Evolutionary conservation across 768 basidiomycete species (phyloP).

Genomic region (Hericium rajendrae): DNA sequence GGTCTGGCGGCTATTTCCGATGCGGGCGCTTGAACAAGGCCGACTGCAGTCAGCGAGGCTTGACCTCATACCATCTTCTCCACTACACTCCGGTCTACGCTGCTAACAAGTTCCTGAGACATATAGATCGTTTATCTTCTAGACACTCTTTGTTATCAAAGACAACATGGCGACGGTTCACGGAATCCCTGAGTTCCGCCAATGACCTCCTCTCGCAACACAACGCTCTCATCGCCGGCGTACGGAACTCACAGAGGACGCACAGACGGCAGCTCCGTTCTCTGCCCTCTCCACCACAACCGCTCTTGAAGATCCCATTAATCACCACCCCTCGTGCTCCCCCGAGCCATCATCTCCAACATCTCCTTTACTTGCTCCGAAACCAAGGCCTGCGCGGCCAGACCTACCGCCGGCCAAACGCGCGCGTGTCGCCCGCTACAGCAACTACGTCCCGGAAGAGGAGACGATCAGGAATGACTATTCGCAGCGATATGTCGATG

Average conservation of each 20-base stretch:
- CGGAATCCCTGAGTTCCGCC: constrained; percentile 47
- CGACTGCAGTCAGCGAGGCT: not conserved
- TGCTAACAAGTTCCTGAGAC: not conserved
- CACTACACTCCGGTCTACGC: not conserved
- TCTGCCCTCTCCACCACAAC: constrained; percentile 43
- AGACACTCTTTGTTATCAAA: too few species aligned
- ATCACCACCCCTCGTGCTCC: constrained; percentile 35
- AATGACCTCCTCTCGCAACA: constrained; percentile 60
- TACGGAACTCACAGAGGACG: constrained; percentile 45
- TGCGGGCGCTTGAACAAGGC: not conserved
- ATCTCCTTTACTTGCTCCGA: constrained; percentile 29
- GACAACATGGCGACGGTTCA: constrained; percentile 11
- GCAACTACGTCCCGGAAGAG: constrained; percentile 85
- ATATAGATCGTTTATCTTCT: not conserved
- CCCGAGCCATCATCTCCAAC: constrained; percentile 36
- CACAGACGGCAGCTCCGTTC: constrained; percentile 48
- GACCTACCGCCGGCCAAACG: constrained; percentile 64
- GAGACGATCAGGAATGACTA: constrained; percentile 97
- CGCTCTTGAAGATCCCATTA: constrained; percentile 9
- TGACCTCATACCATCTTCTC: not conserved
- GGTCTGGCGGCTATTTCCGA: not conserved
- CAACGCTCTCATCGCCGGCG: constrained; percentile 43
- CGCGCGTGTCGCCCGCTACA: constrained; percentile 58
- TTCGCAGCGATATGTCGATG: constrained; percentile 80
- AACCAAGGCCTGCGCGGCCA: constrained; percentile 32